These are phyloP conservation scores for Nigrograna mackinnonii DNA, from an alignment of 2,329 filamentous ascomycete species.

Conservation along the genomic window DNA sequence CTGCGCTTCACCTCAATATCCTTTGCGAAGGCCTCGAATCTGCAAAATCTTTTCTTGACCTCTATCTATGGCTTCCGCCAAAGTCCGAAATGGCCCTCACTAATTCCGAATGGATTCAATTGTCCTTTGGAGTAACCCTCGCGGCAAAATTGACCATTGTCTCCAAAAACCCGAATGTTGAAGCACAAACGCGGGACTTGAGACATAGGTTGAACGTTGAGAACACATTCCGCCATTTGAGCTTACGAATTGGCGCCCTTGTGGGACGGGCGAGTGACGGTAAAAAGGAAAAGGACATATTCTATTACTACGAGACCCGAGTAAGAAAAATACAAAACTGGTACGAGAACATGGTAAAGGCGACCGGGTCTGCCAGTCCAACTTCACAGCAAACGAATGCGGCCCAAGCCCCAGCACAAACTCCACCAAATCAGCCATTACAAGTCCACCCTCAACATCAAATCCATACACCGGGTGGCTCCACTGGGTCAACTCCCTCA, in stretches of 20 bases:
- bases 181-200: slow-evolving; percentile 25
- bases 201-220: slow-evolving; percentile 30
- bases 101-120: slow-evolving; percentile 46
- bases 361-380: slow-evolving; percentile 18
- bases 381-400: slow-evolving; percentile 5
- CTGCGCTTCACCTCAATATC: slow-evolving; percentile 26
- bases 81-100: slow-evolving; percentile 40
- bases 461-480: not conserved
- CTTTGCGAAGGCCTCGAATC: slow-evolving; percentile 25
- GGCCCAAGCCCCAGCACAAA: slow-evolving; percentile 1
- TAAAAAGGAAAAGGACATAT: slow-evolving; percentile 29
- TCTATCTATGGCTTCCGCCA: slow-evolving; percentile 38
- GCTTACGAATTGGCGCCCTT: slow-evolving; percentile 26
- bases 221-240: slow-evolving; percentile 28
- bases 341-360: slow-evolving; percentile 30
- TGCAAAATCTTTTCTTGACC: slow-evolving; percentile 33
- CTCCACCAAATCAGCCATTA: not conserved
- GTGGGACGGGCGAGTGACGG: slow-evolving; percentile 22
- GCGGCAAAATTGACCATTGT: slow-evolving; percentile 34
- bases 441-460: not conserved
- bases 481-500: slow-evolving; percentile 1
- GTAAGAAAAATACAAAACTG: slow-evolving; percentile 31
- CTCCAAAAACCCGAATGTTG: slow-evolving; percentile 24
- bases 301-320: slow-evolving; percentile 26
- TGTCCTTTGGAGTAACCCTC: slow-evolving; percentile 38